Evolutionary conservation across 768 basidiomycete species (phyloP), one percentile per base, ranked within the genome.

Genomic region (Multifurca ochricompacta): DNA sequence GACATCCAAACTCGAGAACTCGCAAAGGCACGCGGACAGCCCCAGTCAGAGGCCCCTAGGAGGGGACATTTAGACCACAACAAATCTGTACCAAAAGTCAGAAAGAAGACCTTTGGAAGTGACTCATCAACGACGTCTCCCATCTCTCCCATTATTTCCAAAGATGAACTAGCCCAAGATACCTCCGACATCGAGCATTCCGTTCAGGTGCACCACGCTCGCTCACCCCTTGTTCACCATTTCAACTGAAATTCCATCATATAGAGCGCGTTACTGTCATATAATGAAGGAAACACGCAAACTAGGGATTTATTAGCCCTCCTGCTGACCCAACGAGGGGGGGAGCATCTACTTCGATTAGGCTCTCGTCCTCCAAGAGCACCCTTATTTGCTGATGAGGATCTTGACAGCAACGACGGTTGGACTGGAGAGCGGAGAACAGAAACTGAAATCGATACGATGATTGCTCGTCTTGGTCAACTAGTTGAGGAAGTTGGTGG

Each of bases 401-500:
- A 56, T 3, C 60, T 77, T 3, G 70, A 68, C 6, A 74, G 76
- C 41, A 71, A 67, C 1, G 70, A 74, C 28, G 80, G 73, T 7
- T 84, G 83, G 82, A 69, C 67, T 9, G 86, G 87, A 9, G 68
- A 68, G 8, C 45, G 69, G 18, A 69, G 80, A 39, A 78, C 79
- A 0, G 65, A 68, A 14, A 74, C 77, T 32, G 80, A 88, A 53
- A 60, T 89, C 7, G 71, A 77, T 13, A 63, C 49, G 2, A 66
- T 88, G 21, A 68, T 68, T 30, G 62, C 69, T 4, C 69, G 68
- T 59, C 64, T 88, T 44, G 72, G 67, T 4, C 71, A 68, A 39
- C 69, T 72, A 0, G 82, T 82, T 0, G 87, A 89, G 54, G 89
- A 91, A 62, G 76, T 91, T 34, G 89, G 90, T 16, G 89, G 85